Conservation (phyloP, 169 alveolate species). For the Cryptosporidium andersoni region DNA sequence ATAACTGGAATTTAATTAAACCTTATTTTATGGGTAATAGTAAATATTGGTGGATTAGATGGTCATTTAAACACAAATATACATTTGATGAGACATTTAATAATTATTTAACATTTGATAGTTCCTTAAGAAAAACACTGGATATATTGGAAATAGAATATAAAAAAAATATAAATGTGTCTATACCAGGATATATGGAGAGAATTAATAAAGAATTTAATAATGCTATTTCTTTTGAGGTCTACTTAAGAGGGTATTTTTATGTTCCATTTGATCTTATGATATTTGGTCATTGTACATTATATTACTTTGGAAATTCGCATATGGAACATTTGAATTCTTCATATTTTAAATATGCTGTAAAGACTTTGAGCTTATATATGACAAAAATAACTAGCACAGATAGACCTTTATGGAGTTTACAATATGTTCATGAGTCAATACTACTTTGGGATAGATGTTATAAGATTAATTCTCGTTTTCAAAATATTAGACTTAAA, state of each 20-base stretch:
- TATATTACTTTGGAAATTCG: not conserved
- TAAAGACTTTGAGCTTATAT: constrained; percentile 12
- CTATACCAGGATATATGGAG: not conserved
- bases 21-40: constrained; percentile 31
- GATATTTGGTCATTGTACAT: constrained; percentile 23
- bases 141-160: not conserved
- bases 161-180: not conserved
- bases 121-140: constrained; percentile 5
- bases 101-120: not conserved
- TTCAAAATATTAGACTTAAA: not conserved
- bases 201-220: not conserved
- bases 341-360: constrained; percentile 22
- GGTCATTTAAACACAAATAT: not conserved
- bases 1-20: constrained; percentile 4
- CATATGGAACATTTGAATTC: not conserved
- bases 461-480: not conserved
- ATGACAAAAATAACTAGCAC: not conserved
- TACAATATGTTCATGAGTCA: not conserved
- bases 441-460: constrained; percentile 11
- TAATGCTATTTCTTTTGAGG: constrained; percentile 8
- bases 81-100: constrained; percentile 42
- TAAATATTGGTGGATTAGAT: constrained; percentile 25
- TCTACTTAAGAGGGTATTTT: constrained; percentile 19
- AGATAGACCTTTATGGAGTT: constrained; percentile 17
- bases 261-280: constrained; percentile 25